These are phyloP conservation scores for Zelonia costaricensis DNA, from an alignment of 208 protist species.

Conservation along the genomic window DNA sequence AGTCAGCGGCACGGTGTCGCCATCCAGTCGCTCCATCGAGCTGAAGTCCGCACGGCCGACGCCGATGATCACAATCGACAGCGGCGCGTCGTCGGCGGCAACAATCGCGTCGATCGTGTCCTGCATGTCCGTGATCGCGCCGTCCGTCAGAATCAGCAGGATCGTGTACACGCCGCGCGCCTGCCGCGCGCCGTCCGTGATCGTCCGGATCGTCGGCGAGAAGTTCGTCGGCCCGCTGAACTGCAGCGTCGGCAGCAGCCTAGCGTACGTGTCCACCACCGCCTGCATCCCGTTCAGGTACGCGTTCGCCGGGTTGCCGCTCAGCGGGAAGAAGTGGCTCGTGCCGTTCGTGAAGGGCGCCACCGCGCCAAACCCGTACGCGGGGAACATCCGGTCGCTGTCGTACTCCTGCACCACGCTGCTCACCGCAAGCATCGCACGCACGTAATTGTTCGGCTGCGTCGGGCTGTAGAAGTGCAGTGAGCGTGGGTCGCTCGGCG, in stretches of 20 bases:
- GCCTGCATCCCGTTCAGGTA: conserved; percentile 59
- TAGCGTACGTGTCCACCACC: conserved; percentile 52
- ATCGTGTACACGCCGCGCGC: conserved; percentile 71
- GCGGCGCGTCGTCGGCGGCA: conserved; percentile 59
- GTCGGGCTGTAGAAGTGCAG: conserved; percentile 53
- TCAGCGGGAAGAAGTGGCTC: conserved; percentile 60
- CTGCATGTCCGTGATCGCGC: conserved; percentile 83
- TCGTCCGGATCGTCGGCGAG: conserved; percentile 29
- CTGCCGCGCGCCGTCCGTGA: conserved; percentile 29
- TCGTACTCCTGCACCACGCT: conserved; percentile 56
- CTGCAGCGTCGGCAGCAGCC: conserved; percentile 28
- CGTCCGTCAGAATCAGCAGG: conserved; percentile 91
- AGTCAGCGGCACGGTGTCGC: conserved; percentile 52
- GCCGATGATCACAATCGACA: conserved; percentile 94
- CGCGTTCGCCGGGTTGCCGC: conserved; percentile 30
- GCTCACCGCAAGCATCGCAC: conserved; percentile 41
- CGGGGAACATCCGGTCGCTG: conserved; percentile 46
- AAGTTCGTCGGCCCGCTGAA: conserved; percentile 80
- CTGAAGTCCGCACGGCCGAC: conserved; percentile 87
- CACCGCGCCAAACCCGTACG: conserved; percentile 44
- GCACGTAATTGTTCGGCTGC: conserved; percentile 46
- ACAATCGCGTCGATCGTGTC: conserved; percentile 80
- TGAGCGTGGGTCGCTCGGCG: conserved; percentile 43
- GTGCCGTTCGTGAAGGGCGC: conserved; percentile 38
- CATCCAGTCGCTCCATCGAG: conserved; percentile 91